Evolutionary conservation across 352 stramenopile genomes (phyloP).

Genomic region (Phytophthora colocasiae): DNA sequence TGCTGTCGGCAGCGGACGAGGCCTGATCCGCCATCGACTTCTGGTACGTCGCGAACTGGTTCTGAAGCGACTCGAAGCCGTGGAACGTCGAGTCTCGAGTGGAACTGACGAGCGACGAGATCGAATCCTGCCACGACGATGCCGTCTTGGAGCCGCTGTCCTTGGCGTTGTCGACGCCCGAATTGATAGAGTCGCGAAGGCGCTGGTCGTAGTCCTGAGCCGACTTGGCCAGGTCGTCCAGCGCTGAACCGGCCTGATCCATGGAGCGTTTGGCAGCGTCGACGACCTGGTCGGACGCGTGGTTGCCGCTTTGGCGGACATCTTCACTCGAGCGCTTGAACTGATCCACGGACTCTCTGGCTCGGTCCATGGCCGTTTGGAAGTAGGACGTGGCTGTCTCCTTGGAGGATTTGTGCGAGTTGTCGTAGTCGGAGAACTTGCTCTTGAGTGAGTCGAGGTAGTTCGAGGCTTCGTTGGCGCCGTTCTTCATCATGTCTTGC

Average conservation of each 20-base stretch:
- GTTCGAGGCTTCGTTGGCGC: slow-evolving; percentile 30
- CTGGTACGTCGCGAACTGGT: slow-evolving; percentile 34
- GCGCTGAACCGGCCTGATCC: slow-evolving; percentile 34
- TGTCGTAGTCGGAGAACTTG: slow-evolving; percentile 53
- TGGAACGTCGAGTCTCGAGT: slow-evolving; percentile 46
- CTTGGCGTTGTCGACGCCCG: slow-evolving; percentile 33
- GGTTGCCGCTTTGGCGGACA: slow-evolving; percentile 25
- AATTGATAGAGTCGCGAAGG: slow-evolving; percentile 27
- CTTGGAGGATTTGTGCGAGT: slow-evolving; percentile 40
- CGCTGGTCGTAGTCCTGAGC: slow-evolving; percentile 28
- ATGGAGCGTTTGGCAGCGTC: slow-evolving; percentile 39
- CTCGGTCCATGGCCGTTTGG: slow-evolving; percentile 42
- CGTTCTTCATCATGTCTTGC: slow-evolving; percentile 41
- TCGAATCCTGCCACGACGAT: slow-evolving; percentile 33
- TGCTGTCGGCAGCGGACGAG: slow-evolving; percentile 6
- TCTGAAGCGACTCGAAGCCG: slow-evolving; percentile 49
- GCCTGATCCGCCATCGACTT: slow-evolving; percentile 35
- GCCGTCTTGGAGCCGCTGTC: slow-evolving; percentile 24
- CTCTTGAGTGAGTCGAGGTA: slow-evolving; percentile 52
- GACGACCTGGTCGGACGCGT: slow-evolving; percentile 9
- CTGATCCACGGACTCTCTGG: slow-evolving; percentile 25
- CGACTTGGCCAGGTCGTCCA: slow-evolving; percentile 37
- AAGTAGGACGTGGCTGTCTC: slow-evolving; percentile 49
- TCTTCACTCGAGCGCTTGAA: slow-evolving; percentile 31
- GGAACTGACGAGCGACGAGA: slow-evolving; percentile 36